phyloP scores from a whole-genome alignment of 495 filamentous ascomycete genomes.

The Chaetomium fimeti region DNA sequence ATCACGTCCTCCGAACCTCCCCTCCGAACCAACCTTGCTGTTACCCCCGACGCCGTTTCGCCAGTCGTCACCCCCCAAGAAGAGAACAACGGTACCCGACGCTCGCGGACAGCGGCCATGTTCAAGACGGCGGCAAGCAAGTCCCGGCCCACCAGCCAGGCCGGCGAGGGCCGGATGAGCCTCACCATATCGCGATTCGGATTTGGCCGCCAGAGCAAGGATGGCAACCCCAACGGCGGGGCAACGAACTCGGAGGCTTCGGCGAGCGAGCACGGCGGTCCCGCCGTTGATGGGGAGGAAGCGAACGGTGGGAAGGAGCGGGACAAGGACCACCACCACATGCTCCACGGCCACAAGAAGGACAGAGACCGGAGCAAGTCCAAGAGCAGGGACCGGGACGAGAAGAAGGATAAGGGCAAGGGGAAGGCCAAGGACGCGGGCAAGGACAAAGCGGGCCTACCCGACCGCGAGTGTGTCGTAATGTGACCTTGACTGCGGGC shows the following conservation, averaged over 20 bases:
- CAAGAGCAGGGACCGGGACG: slow-evolving; percentile 43
- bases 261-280: slow-evolving; percentile 37
- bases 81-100: slow-evolving; percentile 48
- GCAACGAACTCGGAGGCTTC: slow-evolving; percentile 30
- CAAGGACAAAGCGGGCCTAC: slow-evolving; percentile 40
- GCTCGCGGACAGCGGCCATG: slow-evolving; percentile 61
- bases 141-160: slow-evolving; percentile 66
- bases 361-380: slow-evolving; percentile 46
- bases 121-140: slow-evolving; percentile 52
- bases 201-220: slow-evolving; percentile 52
- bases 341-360: slow-evolving; percentile 38
- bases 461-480: slow-evolving; percentile 69
- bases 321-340: slow-evolving; percentile 37
- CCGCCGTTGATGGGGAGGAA: slow-evolving; percentile 39
- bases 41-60: slow-evolving; percentile 40
- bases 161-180: slow-evolving; percentile 65
- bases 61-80: slow-evolving; percentile 51
- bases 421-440: slow-evolving; percentile 33
- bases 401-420: slow-evolving; percentile 37
- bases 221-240: slow-evolving; percentile 42
- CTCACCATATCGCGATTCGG: slow-evolving; percentile 65
- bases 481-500: slow-evolving; percentile 33
- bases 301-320: neutral
- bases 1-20: slow-evolving; percentile 49
- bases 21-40: slow-evolving; percentile 36